Conservation (phyloP, 2,329 filamentous ascomycete genomes). For the Trichoderma oligosporum region DNA sequence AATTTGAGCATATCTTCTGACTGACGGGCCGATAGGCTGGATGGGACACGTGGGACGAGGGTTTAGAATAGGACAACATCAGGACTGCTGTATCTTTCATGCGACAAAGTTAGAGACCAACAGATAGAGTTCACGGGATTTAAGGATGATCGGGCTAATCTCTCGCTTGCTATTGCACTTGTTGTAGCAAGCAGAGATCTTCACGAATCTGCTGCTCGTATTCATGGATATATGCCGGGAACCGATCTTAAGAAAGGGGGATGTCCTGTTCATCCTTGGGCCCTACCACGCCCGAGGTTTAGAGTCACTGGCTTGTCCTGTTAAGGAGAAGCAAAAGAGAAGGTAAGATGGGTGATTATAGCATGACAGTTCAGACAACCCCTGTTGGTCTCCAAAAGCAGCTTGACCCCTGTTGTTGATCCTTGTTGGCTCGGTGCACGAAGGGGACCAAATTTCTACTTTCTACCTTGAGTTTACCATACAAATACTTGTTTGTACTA, state of each 20-base stretch:
- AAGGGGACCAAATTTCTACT: neutral
- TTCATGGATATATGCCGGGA: neutral
- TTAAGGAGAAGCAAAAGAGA: slow-evolving; percentile 2
- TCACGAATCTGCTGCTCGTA: neutral
- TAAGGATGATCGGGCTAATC: slow-evolving; percentile 11
- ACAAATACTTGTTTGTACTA: too few relatives aligned
- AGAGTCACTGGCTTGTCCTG: neutral
- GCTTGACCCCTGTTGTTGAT: too few relatives aligned
- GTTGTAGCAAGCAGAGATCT: neutral
- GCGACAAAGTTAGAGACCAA: neutral
- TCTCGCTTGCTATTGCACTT: slow-evolving; percentile 2
- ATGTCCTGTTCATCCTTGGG: neutral
- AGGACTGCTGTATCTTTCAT: slow-evolving; percentile 1
- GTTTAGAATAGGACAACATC: neutral
- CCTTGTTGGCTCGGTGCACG: slow-evolving; percentile 4
- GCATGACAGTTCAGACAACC: neutral
- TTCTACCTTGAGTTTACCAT: neutral
- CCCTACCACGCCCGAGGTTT: neutral
- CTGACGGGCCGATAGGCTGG: slow-evolving; percentile 20
- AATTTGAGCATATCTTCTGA: slow-evolving; percentile 19
- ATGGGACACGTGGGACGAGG: slow-evolving; percentile 17
- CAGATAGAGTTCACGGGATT: neutral
- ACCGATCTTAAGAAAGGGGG: neutral
- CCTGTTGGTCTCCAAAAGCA: neutral
- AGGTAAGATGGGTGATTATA: slow-evolving; percentile 1